Evolutionary conservation across 129 eudicot genomes (phyloP).

Genomic region (Heracleum sosnowskyi): DNA sequence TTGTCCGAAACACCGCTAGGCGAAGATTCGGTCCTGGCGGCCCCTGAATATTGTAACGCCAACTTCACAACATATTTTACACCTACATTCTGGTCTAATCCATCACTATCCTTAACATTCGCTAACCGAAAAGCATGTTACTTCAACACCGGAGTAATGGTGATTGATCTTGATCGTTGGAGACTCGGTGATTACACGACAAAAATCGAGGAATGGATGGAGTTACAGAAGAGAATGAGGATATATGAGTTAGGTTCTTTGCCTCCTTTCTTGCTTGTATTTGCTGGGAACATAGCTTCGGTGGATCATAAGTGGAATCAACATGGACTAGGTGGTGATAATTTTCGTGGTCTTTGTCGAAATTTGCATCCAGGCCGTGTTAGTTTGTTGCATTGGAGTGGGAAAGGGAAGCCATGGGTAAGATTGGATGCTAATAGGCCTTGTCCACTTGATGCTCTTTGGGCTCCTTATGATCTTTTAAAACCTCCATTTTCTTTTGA

Average conservation of each 20-base stretch:
- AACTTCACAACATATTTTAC: not conserved
- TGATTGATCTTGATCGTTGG: conserved; percentile 4
- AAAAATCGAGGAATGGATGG: conserved; percentile 5
- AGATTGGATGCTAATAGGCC: not conserved
- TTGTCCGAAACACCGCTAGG: not conserved
- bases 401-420: conserved; percentile 4
- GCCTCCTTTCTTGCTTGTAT: conserved; percentile 3
- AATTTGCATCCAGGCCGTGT: not conserved
- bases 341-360: not conserved
- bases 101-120: not conserved
- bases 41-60: not conserved
- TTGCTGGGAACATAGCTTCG: not conserved
- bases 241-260: conserved; percentile 2
- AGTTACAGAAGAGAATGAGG: conserved; percentile 3
- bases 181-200: not conserved
- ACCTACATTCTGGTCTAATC: not conserved
- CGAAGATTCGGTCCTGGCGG: not conserved
- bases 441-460: conserved; percentile 3
- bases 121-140: conserved; percentile 1
- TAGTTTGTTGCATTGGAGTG: conserved; percentile 5
- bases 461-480: conserved; percentile 4
- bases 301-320: conserved; percentile 4
- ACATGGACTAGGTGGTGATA: not conserved
- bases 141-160: conserved; percentile 5
- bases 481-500: not conserved